Evolutionary conservation across 805 yeast genomes (phyloP).

Genomic region (Zygoascus bituminiphila): DNA sequence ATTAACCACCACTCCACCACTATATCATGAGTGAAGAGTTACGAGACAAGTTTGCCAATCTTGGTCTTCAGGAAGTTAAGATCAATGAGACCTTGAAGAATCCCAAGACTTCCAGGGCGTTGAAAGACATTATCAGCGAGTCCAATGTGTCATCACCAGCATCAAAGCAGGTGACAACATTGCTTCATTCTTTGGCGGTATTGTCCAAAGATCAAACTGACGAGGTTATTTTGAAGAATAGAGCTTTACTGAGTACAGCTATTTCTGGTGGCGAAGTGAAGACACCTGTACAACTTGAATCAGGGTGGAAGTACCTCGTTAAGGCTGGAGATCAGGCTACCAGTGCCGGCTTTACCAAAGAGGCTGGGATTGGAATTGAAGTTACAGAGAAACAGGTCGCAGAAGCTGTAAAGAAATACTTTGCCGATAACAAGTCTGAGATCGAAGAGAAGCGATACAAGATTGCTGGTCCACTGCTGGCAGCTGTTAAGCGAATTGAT

Average conservation of each 20-base stretch:
- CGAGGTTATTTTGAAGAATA: slow-evolving; percentile 34
- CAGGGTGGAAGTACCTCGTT: slow-evolving; percentile 69
- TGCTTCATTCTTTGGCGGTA: slow-evolving; percentile 72
- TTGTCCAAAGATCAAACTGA: slow-evolving; percentile 47
- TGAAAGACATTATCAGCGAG: slow-evolving; percentile 50
- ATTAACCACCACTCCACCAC: background rate
- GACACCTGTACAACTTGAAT: slow-evolving; percentile 62
- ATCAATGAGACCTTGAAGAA: slow-evolving; percentile 76
- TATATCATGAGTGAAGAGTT: slow-evolving; percentile 13
- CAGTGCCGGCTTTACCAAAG: slow-evolving; percentile 45
- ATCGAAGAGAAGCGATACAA: slow-evolving; percentile 71
- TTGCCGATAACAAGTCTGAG: slow-evolving; percentile 49
- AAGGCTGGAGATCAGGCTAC: slow-evolving; percentile 31
- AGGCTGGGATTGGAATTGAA: slow-evolving; percentile 69
- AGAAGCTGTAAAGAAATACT: slow-evolving; percentile 47
- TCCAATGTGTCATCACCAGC: slow-evolving; percentile 23
- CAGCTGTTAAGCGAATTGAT: slow-evolving; percentile 64
- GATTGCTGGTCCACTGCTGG: slow-evolving; percentile 66
- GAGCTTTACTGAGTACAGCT: slow-evolving; percentile 48
- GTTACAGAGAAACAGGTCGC: slow-evolving; percentile 60
- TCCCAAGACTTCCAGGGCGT: slow-evolving; percentile 68
- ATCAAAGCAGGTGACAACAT: slow-evolving; percentile 38
- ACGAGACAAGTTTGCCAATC: slow-evolving; percentile 15
- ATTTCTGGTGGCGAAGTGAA: slow-evolving; percentile 57
- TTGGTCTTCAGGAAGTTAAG: slow-evolving; percentile 33